Percentiles rank a stretch among this genome's conserved stretches.
phyloP scores from a whole-genome alignment of 345 rosid species.

The Bruguiera parviflora region DNA sequence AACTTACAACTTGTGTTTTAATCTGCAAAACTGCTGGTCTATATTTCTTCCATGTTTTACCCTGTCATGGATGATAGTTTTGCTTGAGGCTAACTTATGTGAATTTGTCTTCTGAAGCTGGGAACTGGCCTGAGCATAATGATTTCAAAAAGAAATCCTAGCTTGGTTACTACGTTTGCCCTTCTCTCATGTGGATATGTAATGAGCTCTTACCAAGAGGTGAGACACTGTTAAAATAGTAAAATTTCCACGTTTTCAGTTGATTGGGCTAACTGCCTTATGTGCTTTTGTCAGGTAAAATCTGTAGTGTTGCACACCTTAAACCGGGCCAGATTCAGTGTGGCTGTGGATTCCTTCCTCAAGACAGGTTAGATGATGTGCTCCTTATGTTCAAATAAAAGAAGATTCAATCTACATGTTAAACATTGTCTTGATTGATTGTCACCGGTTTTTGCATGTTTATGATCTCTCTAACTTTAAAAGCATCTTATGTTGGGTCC shows the following conservation, averaged over 20 bases:
- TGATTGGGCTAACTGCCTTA: not conserved
- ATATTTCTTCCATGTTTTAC: too few relatives aligned
- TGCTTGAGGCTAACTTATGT: conserved; percentile 10
- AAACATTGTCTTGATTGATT: conserved; percentile 4
- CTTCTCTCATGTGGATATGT: conserved; percentile 93
- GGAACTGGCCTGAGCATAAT: conserved; percentile 96
- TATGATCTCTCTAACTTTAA: too few relatives aligned
- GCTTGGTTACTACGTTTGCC: conserved; percentile 76
- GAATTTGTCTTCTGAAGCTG: conserved; percentile 45
- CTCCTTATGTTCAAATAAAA: conserved; percentile 6
- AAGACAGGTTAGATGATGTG: conserved; percentile 62
- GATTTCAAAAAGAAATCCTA: conserved; percentile 85
- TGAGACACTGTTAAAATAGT: conserved; percentile 22
- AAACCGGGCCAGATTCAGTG: conserved; percentile 88
- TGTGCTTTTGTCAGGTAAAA: conserved; percentile 52
- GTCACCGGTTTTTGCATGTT: not conserved
- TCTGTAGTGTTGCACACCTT: conserved; percentile 92
- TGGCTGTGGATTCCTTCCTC: conserved; percentile 93
- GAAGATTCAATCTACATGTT: too few relatives aligned
- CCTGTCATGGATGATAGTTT: not conserved
- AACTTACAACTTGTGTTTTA: too few relatives aligned
- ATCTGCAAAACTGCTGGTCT: too few relatives aligned
- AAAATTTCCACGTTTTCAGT: not conserved
- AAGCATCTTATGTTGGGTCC: too few relatives aligned
- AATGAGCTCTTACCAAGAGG: conserved; percentile 96